A percentile compares a stretch with the other conserved stretches of the same genome.
Conservation (phyloP, 768 basidiomycete genomes). For the Polyporus arcularius region DNA sequence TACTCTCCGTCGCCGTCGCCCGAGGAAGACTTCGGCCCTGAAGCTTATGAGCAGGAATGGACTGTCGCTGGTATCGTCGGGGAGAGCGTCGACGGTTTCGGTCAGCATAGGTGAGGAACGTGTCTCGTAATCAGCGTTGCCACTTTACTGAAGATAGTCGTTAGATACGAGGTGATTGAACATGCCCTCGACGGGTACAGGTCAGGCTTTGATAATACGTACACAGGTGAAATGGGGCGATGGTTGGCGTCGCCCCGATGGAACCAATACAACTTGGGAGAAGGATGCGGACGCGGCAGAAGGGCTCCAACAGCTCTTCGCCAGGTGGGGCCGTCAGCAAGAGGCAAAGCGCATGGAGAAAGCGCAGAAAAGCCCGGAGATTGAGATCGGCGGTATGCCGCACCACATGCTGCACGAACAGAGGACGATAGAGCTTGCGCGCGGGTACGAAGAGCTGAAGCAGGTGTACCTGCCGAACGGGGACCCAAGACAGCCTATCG, state of each 20-base stretch:
- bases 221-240: constrained; percentile 51
- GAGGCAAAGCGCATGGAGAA: constrained; percentile 29
- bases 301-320: constrained; percentile 19
- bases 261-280: constrained; percentile 58
- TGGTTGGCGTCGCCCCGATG: constrained; percentile 50
- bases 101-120: constrained; percentile 9
- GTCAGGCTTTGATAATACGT: background rate
- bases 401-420: constrained; percentile 8
- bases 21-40: constrained; percentile 15
- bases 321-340: constrained; percentile 39
- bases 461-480: constrained; percentile 3
- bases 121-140: background rate
- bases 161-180: constrained; percentile 18
- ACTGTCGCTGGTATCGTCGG: constrained; percentile 17
- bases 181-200: background rate
- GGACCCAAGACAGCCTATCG: background rate
- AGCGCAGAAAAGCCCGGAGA: constrained; percentile 31
- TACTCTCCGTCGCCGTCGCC: constrained; percentile 19
- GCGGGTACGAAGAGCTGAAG: constrained; percentile 13
- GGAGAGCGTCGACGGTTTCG: constrained; percentile 19
- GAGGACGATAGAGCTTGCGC: constrained; percentile 12
- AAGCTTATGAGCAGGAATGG: constrained; percentile 15
- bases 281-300: constrained; percentile 22
- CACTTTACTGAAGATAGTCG: background rate
- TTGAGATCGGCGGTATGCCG: background rate